These are phyloP conservation scores for Waltergamsia citrina DNA, from an alignment of 2,329 filamentous ascomycete genomes.

Conservation along the genomic window DNA sequence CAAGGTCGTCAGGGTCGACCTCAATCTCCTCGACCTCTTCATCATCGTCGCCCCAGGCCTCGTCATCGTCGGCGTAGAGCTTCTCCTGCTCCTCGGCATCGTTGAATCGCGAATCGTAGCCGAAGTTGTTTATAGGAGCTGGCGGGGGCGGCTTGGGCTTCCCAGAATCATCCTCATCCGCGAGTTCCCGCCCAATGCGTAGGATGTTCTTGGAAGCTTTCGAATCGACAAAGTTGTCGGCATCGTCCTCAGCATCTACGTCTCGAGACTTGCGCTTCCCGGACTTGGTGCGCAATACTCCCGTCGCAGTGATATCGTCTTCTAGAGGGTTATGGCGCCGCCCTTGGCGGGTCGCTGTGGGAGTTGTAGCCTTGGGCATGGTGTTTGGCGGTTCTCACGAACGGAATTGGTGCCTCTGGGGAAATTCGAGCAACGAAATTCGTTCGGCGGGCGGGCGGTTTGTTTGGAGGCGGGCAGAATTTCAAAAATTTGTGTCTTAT, in stretches of 20 bases:
- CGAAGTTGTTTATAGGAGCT: constrained; percentile 52
- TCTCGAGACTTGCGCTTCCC: constrained; percentile 61
- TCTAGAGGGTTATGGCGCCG: constrained; percentile 85
- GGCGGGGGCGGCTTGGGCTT: constrained; percentile 27
- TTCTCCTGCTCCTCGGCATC: constrained; percentile 40
- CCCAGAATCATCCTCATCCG: constrained; percentile 59
- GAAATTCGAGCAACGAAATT: too few relatives aligned
- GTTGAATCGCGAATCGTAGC: constrained; percentile 68
- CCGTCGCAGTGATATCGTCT: constrained; percentile 69
- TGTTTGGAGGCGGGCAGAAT: constrained; percentile 12
- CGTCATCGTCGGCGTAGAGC: constrained; percentile 43
- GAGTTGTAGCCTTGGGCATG: constrained; percentile 74
- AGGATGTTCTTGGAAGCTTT: constrained; percentile 84
- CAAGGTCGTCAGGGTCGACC: constrained; percentile 80
- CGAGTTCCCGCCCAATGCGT: constrained; percentile 79
- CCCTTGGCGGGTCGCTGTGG: constrained; percentile 44
- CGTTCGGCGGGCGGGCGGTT: too few relatives aligned
- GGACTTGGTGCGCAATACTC: constrained; percentile 63
- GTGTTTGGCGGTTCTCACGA: too few relatives aligned
- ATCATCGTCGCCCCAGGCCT: constrained; percentile 73
- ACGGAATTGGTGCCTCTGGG: too few relatives aligned
- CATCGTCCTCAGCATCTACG: constrained; percentile 48
- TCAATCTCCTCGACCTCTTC: constrained; percentile 65
- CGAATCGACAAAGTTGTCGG: constrained; percentile 71
- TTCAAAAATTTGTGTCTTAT: constrained; percentile 11